phyloP scores from a whole-genome alignment of 2,329 filamentous ascomycete genomes.

The Pseudofabraea citricarpa region DNA sequence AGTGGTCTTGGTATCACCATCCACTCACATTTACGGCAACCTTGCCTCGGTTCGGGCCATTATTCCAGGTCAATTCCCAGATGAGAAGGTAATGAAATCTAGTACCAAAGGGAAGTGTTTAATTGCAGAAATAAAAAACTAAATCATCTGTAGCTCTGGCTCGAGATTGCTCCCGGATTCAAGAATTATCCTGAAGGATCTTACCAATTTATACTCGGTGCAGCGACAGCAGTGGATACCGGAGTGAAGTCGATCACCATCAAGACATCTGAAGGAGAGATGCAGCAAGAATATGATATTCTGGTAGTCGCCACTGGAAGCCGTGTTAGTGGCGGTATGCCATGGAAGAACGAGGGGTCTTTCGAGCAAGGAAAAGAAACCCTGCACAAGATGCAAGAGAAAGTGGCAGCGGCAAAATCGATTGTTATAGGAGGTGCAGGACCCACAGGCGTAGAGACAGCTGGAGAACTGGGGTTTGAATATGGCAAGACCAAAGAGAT shows the following conservation, averaged over 20 bases:
- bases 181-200: constrained; percentile 26
- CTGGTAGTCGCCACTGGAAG: constrained; percentile 42
- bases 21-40: constrained; percentile 42
- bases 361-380: constrained; percentile 10
- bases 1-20: constrained; percentile 36
- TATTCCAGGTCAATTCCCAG: constrained; percentile 38
- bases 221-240: constrained; percentile 29
- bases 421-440: constrained; percentile 22
- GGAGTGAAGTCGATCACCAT: constrained; percentile 28
- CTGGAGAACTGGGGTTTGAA: constrained; percentile 21
- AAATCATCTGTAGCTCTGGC: constrained; percentile 29
- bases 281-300: constrained; percentile 33
- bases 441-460: constrained; percentile 23
- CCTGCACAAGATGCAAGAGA: constrained; percentile 4
- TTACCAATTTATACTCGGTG: constrained; percentile 37
- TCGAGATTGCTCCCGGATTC: constrained; percentile 26
- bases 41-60: constrained; percentile 38
- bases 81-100: constrained; percentile 32
- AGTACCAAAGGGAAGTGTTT: no score
- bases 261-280: constrained; percentile 6
- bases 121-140: no score
- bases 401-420: constrained; percentile 9
- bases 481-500: constrained; percentile 20
- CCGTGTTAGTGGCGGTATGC: constrained; percentile 34
- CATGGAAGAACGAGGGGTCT: constrained; percentile 38